phyloP scores from a whole-genome alignment of 1,139 yeast species.

The Saccharomyces hybrid region DNA sequence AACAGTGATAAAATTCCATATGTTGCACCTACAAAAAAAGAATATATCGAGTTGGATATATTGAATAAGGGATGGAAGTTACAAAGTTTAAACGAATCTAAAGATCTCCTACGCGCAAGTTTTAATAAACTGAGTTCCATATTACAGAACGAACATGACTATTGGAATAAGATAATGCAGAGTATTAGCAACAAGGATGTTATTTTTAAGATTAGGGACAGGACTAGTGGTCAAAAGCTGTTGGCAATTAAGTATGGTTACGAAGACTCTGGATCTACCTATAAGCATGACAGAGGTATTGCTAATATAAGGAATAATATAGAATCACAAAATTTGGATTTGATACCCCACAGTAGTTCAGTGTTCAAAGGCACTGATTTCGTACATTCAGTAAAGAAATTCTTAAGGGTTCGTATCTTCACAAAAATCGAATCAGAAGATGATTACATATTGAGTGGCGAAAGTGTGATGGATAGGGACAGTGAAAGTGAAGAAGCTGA shows the following conservation, averaged over 20 bases:
- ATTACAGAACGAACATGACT: constrained; percentile 54
- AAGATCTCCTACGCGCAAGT: constrained; percentile 45
- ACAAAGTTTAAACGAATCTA: constrained; percentile 55
- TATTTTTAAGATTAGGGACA: constrained; percentile 58
- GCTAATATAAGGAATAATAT: constrained; percentile 49
- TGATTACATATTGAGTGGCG: constrained; percentile 37
- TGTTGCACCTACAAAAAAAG: constrained; percentile 15
- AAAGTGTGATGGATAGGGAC: constrained; percentile 19
- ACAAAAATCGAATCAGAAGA: constrained; percentile 50
- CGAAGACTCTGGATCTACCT: constrained; percentile 82
- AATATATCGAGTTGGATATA: constrained; percentile 19
- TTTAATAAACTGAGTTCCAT: constrained; percentile 47
- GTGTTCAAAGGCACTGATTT: constrained; percentile 19
- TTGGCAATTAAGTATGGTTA: constrained; percentile 85
- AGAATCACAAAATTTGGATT: constrained; percentile 34
- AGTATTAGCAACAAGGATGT: constrained; percentile 57
- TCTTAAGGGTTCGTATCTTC: constrained; percentile 47
- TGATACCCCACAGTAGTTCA: constrained; percentile 31
- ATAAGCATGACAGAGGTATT: constrained; percentile 59
- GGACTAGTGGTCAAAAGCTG: constrained; percentile 39
- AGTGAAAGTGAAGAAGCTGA: constrained; percentile 9
- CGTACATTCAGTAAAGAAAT: constrained; percentile 23
- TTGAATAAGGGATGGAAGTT: constrained; percentile 84
- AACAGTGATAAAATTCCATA: constrained; percentile 51
- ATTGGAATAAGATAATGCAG: constrained; percentile 53